A percentile compares a stretch with the other conserved stretches of the same genome.
Evolutionary conservation across 2,329 filamentous ascomycete species (phyloP).

Genomic region (Colletotrichum camelliae): DNA sequence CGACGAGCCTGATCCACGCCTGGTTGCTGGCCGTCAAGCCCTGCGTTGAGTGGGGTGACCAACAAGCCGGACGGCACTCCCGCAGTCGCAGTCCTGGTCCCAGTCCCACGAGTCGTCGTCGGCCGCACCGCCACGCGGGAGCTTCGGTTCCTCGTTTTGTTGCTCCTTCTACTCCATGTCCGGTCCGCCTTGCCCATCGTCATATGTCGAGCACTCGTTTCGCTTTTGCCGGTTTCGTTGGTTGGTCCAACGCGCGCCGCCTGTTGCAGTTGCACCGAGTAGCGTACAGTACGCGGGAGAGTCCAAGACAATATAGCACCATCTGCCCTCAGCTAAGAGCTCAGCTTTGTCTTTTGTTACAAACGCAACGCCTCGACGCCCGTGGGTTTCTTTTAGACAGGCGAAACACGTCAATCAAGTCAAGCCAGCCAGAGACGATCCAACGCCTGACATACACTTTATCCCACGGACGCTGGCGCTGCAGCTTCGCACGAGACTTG

Average conservation of each 20-base stretch:
- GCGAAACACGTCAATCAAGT: neutral
- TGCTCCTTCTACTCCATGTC: neutral
- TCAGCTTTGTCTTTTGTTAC: slow-evolving; percentile 4
- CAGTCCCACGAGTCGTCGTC: neutral
- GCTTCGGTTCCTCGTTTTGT: slow-evolving; percentile 5
- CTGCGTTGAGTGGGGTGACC: neutral
- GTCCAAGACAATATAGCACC: neutral
- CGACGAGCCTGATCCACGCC: neutral
- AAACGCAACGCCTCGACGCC: slow-evolving; percentile 4
- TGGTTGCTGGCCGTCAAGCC: neutral
- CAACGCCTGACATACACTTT: neutral
- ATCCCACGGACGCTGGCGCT: slow-evolving; percentile 14
- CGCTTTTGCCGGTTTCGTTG: neutral
- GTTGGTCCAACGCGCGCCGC: neutral
- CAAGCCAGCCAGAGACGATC: neutral
- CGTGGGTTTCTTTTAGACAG: neutral
- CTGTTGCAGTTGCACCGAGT: neutral
- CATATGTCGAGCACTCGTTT: neutral
- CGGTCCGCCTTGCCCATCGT: neutral
- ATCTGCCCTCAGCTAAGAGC: neutral
- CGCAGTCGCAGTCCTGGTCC: neutral
- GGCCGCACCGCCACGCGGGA: slow-evolving; percentile 4
- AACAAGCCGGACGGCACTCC: neutral
- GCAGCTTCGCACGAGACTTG: neutral
- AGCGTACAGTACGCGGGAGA: neutral